These are phyloP conservation scores for Leccinum imitatum DNA, from an alignment of 768 basidiomycete genomes.

Conservation along the genomic window DNA sequence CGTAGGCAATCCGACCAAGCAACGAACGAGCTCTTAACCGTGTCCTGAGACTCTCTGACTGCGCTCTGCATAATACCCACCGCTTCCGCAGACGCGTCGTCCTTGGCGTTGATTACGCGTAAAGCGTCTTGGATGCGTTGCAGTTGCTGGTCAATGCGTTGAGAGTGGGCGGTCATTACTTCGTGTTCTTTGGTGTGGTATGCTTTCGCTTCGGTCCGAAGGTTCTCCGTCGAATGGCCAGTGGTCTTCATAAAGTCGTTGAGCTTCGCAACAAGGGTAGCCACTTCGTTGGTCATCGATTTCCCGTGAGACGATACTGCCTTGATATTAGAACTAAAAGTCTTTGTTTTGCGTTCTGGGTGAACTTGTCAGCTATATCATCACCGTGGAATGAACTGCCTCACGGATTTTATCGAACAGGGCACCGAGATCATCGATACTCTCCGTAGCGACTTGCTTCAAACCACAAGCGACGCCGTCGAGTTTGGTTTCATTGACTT, in stretches of 20 bases:
- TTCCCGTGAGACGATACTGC: constrained; percentile 63
- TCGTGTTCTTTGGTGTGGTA: constrained; percentile 59
- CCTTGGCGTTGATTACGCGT: constrained; percentile 53
- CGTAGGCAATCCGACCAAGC: constrained; percentile 58
- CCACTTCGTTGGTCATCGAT: constrained; percentile 53
- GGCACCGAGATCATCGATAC: constrained; percentile 63
- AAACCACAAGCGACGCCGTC: constrained; percentile 72
- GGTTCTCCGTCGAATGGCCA: constrained; percentile 48
- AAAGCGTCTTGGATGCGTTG: constrained; percentile 53
- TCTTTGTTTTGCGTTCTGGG: constrained; percentile 70
- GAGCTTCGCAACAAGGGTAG: constrained; percentile 55
- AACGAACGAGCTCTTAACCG: constrained; percentile 50
- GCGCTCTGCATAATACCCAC: constrained; percentile 46
- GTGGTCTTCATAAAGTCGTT: constrained; percentile 61
- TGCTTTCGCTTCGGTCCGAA: constrained; percentile 56
- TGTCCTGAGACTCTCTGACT: constrained; percentile 52
- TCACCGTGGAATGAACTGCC: constrained; percentile 19
- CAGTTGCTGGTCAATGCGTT: constrained; percentile 58
- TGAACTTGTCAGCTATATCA: constrained; percentile 9
- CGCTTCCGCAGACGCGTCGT: constrained; percentile 53
- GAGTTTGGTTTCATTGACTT: constrained; percentile 66
- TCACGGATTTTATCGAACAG: constrained; percentile 84
- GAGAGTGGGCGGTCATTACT: constrained; percentile 47
- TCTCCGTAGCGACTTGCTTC: constrained; percentile 64
- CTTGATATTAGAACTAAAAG: constrained; percentile 63